Base-by-base conservation (phyloP, 2,329 filamentous ascomycete species). In the Zalaria sp. region DNA sequence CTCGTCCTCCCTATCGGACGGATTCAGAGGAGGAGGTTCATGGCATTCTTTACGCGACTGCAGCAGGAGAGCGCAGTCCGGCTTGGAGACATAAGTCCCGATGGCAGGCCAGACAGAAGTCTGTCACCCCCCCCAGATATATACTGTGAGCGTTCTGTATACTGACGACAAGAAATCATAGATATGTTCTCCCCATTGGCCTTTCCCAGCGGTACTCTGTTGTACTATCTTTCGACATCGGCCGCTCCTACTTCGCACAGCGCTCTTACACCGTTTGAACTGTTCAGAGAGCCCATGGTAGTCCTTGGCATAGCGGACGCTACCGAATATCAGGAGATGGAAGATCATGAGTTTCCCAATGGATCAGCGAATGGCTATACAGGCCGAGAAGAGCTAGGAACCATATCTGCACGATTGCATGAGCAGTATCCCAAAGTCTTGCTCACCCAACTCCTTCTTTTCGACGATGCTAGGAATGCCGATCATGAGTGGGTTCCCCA, bases 141-240 rank as follows among this genome's bases (percentile, higher is more conserved):
- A 46, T 50, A 53, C 53, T 37, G 18, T 18, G 18, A 18, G 18
- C 18, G 18, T 18, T 18, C 18, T 18, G 18, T 18, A 18, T 18
- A 18, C 18, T 18, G 18, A 18, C 18, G 18, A 18, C 18, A 18
- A 25, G 2, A 35, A 25, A 5, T 7, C 35, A 10, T 59, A 94
- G 87, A 86, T 62, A 88, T 91, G 79, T 95, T 96, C 64, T 93
- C 86, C 44, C 89, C 89, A 34, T 68, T 91, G 54, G 84, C 83
- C 9, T 94, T 91, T 60, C 87, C 86, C 7, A 75, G 79, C 51
- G 89, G 89, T 46, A 79, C 80, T 54, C 81, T 96, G 46, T 73
- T 95, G 53, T 95, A 91, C 70, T 83, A 94, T 58, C 73, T 95
- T 47, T 79, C 83, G 44, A 86, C 83, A 46, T 81, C 86, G 54